phyloP scores from a whole-genome alignment of 2,329 filamentous ascomycete species.

The Fusarium sp. region DNA sequence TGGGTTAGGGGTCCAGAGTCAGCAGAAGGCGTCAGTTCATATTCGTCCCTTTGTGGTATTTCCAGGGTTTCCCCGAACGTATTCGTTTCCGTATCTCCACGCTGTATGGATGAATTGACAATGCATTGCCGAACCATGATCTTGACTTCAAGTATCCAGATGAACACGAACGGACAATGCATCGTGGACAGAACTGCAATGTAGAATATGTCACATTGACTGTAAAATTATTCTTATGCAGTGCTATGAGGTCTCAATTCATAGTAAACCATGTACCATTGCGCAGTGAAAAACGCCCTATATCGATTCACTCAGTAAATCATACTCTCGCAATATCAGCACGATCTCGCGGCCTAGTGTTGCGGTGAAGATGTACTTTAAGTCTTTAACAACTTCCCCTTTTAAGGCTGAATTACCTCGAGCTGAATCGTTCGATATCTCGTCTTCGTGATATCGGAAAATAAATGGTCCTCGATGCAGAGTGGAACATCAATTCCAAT shows the following conservation, averaged over 20 bases:
- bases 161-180: neutral
- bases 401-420: slow-evolving; percentile 4
- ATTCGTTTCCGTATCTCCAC: slow-evolving; percentile 35
- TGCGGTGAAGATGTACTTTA: slow-evolving; percentile 1
- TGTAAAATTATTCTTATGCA: neutral
- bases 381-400: neutral
- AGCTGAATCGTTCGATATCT: slow-evolving; percentile 28
- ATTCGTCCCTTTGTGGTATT: slow-evolving; percentile 15
- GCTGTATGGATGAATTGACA: neutral
- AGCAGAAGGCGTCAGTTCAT: neutral
- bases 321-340: neutral
- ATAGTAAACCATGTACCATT: neutral
- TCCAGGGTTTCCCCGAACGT: slow-evolving; percentile 19
- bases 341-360: neutral
- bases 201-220: neutral
- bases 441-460: slow-evolving; percentile 22
- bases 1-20: slow-evolving; percentile 22
- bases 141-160: neutral
- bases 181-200: neutral
- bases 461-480: slow-evolving; percentile 5
- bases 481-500: slow-evolving; percentile 12
- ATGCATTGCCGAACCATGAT: neutral
- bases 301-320: neutral
- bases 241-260: neutral
- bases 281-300: neutral